Evolutionary conservation across 805 yeast species (phyloP).

Genomic region (Metschnikowia gelsemii): DNA sequence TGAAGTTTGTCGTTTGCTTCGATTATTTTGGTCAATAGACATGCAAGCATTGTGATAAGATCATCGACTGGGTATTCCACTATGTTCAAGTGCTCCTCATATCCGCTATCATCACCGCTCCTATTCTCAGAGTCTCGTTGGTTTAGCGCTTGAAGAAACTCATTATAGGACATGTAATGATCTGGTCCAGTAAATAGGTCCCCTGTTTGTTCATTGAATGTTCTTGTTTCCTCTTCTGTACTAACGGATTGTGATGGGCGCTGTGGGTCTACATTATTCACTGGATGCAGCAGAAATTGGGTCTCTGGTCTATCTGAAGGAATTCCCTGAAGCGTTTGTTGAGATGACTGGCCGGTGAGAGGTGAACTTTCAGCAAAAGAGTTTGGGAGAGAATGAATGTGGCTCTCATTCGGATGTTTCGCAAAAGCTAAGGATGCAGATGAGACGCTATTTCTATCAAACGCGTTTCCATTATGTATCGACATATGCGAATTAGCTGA

Average conservation of each 20-base stretch:
- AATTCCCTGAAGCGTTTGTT: conserved; percentile 9
- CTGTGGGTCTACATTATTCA: background rate
- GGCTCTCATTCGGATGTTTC: background rate
- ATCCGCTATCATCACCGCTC: conserved; percentile 16
- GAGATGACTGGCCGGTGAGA: conserved; percentile 9
- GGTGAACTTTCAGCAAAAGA: conserved; percentile 9
- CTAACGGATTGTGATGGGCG: background rate
- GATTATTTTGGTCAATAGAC: conserved; percentile 79
- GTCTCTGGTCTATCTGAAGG: conserved; percentile 4
- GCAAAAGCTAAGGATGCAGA: conserved; percentile 2
- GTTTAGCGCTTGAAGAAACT: conserved; percentile 34
- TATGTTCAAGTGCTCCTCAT: conserved; percentile 64
- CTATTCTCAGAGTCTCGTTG: conserved; percentile 14
- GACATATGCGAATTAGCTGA: conserved; percentile 31
- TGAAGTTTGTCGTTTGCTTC: conserved; percentile 86
- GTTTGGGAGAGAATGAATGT: conserved; percentile 12
- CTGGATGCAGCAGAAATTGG: background rate
- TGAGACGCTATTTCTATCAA: conserved; percentile 13
- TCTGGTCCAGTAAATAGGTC: conserved; percentile 31
- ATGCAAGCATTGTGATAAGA: conserved; percentile 78
- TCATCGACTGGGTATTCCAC: conserved; percentile 82
- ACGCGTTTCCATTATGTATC: conserved; percentile 12
- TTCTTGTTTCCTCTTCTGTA: background rate
- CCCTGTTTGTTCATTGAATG: background rate
- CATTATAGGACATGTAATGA: conserved; percentile 44